Base-by-base conservation (phyloP, 441 rosid genomes). In the Pelargonium citronellum region DNA sequence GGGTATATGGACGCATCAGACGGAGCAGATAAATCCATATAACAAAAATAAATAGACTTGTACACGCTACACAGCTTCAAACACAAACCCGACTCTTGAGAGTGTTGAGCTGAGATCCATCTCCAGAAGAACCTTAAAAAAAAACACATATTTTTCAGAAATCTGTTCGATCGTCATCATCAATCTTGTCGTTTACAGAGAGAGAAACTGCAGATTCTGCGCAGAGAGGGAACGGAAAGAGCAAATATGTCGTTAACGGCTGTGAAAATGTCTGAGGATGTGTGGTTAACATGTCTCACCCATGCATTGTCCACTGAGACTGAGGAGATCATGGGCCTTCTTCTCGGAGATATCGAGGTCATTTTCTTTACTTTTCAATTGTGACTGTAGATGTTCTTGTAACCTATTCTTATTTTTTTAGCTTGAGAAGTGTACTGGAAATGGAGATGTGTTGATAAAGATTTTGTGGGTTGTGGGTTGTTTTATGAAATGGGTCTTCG, bases 301-400 rank as follows among this genome's bases (percentile, higher is more conserved):
- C 99, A 94, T 76, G 93, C 99, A 79, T 81, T 94, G 79, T 94
- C 99, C 70, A 91, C 99, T 9, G 99, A 94, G 79, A 91, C 97
- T 41, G 99, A 94, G 75, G 99, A 94, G 77, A 91, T 94, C 84
- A 90, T 94, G 97, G 99, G 99, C 43, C 96, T 94, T 71, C 97
- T 94, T 67, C 99, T 94, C 66, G 98, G 98, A 68, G 99, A 94
- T 75, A 84, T 90, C 74, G 86, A 94, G 96, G 97, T 93, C 53
- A 19, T 12, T 4, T 53, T 69, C 39, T 64, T n/a, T 27, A 8
- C 13, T 22, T 2, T 1, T n/a, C 22, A 53, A 10, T 63, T 71
- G 41, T 37, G 41, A 37, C n/a, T 64, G 19, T 13, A 46, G 12
- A 0, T 62, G 71, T 58, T 65, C 55, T 19, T 2, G 20, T 65